Evolutionary conservation across 495 filamentous ascomycete species (phyloP), one percentile per base, ranked within the genome.

Genomic region (Penicillium desertorum): DNA sequence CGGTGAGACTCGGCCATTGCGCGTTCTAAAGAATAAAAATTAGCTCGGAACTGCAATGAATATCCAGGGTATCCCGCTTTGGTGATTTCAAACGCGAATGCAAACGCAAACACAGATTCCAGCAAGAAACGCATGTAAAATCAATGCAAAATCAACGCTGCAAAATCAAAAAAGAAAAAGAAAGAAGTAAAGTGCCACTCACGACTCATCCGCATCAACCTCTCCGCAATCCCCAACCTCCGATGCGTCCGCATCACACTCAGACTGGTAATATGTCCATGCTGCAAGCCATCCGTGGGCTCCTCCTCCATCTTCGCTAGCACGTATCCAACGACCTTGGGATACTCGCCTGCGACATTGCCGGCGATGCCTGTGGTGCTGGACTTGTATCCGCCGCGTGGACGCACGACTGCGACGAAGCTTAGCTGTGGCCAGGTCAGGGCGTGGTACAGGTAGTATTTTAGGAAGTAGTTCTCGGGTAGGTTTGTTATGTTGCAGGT

Each of bases 241-340:
- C 94, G 76, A 78, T 98, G 94, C 56, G 94, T 98, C 62, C 94
- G 80, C 95, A 98, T 98, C 23, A 98, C 94, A 73, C 87, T 92
- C 59, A 98, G 74, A 71, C 84, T 88, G 3, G 94, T 98, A 72
- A 98, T 98, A 75, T 98, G 94, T 20, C 94, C 94, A 80, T 97
- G 94, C 69, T 87, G 89, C 54, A 95, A 77, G 32, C 91, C 91
- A 72, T 98, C 92, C 57, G 86, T 67, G 1, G 94, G 94, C 75
- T 98, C 94, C 77, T 98, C 94, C 73, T 98, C 94, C 95, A 98
- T 98, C 82, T 98, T 98, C 39, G 94, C 93, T 25, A 98, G 85
- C 16, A 98, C 94, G 73, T 98, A 98, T 59, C 94, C 94, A n/a
- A 98, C 94, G 44, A 98, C 95, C 76, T 96, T 92, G 39, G 94